Percentiles rank a stretch among this genome's conserved stretches.
These are phyloP conservation scores for Nicotiana benthamiana DNA, from an alignment of 257 asterid genomes.

Conservation along the genomic window DNA sequence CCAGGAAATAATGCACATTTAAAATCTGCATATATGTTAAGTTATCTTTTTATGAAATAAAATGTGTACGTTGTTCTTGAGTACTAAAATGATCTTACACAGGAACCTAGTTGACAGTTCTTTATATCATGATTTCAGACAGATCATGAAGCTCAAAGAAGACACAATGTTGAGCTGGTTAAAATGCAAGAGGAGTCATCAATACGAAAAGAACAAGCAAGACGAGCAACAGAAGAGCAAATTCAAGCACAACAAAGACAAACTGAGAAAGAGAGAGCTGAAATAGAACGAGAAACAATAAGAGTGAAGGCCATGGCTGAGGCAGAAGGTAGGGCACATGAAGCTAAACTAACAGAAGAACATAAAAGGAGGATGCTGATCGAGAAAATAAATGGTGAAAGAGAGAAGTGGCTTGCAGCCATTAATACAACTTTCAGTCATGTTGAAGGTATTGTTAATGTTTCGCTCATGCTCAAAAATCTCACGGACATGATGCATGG, in stretches of 20 bases:
- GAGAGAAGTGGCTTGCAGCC: slow-evolving; percentile 99
- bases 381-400: slow-evolving; percentile 77
- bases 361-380: slow-evolving; percentile 81
- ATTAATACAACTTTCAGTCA: slow-evolving; percentile 88
- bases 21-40: background rate
- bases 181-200: slow-evolving; percentile 95
- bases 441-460: slow-evolving; percentile 61
- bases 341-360: slow-evolving; percentile 86
- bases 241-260: slow-evolving; percentile 89
- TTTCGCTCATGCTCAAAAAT: background rate
- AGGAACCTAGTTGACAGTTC: background rate
- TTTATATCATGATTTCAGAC: slow-evolving; percentile 43
- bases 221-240: slow-evolving; percentile 90
- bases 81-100: slow-evolving; percentile 4
- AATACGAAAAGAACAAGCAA: slow-evolving; percentile 76
- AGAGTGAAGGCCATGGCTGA: slow-evolving; percentile 88
- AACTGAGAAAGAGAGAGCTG: slow-evolving; percentile 94
- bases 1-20: background rate
- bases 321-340: slow-evolving; percentile 94
- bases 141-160: slow-evolving; percentile 83
- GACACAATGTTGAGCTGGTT: slow-evolving; percentile 72
- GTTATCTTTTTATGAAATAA: background rate
- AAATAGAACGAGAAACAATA: slow-evolving; percentile 80
- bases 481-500: slow-evolving; percentile 1
- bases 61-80: background rate